These are phyloP conservation scores for Cladosporium sphaerospermum DNA, from an alignment of 2,329 filamentous ascomycete species.

Conservation along the genomic window DNA sequence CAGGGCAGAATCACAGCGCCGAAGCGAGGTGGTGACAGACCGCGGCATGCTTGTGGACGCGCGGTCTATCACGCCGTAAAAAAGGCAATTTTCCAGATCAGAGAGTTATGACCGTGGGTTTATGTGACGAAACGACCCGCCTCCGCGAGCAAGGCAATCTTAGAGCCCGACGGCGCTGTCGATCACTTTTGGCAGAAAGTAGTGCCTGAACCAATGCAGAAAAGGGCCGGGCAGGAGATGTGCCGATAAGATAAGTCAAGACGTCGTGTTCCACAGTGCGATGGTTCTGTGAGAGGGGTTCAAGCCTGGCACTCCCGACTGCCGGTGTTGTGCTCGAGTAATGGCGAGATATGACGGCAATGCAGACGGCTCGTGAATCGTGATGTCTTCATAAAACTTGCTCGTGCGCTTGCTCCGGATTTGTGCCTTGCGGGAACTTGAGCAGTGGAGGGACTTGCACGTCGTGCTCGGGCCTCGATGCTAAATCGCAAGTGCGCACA, in stretches of 20 bases:
- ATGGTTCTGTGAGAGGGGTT: background rate
- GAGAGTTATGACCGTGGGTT: background rate
- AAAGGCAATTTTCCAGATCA: background rate
- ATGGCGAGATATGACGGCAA: background rate
- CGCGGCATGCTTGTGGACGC: constrained; percentile 6
- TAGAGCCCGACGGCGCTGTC: constrained; percentile 6
- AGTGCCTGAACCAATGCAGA: background rate
- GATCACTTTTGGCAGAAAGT: background rate
- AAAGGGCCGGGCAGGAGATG: background rate
- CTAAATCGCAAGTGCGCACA: background rate
- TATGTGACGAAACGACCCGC: constrained; percentile 3
- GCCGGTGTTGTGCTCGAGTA: background rate
- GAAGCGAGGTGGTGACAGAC: background rate
- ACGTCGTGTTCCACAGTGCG: background rate
- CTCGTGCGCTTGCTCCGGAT: constrained; percentile 7
- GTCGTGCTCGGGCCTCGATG: background rate
- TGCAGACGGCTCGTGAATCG: constrained; percentile 6
- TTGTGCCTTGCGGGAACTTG: constrained; percentile 1
- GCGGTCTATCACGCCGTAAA: background rate
- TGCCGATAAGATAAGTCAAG: background rate
- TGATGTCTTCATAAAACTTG: constrained; percentile 1
- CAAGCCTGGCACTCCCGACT: background rate
- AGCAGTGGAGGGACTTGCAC: background rate
- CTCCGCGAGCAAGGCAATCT: constrained; percentile 9
- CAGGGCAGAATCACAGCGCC: background rate